A percentile compares a stretch with the other conserved stretches of the same genome.
These are phyloP conservation scores for Blepharisma japonicum DNA, from an alignment of 73 alveolate species.

Conservation along the genomic window DNA sequence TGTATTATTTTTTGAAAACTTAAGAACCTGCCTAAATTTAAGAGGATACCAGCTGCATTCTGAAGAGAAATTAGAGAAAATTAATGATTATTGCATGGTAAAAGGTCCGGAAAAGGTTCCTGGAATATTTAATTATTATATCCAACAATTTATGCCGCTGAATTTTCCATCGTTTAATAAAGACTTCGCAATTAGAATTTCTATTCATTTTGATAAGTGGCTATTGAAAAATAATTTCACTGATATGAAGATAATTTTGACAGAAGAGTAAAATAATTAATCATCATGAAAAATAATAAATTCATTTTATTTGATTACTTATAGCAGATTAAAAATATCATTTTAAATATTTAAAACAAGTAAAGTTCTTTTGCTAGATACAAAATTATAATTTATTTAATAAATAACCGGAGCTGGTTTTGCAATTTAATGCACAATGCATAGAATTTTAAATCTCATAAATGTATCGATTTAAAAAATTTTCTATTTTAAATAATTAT, in stretches of 20 bases:
- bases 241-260: not conserved
- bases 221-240: slow-evolving; percentile 39
- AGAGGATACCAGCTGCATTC: slow-evolving; percentile 69
- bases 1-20: slow-evolving; percentile 53
- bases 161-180: slow-evolving; percentile 36
- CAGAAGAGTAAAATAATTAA: too few species aligned
- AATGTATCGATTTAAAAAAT: too few species aligned
- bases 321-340: too few species aligned
- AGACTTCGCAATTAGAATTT: slow-evolving; percentile 38
- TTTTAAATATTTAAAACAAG: too few species aligned
- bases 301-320: too few species aligned
- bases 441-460: too few species aligned
- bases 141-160: slow-evolving; percentile 37
- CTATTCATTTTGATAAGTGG: slow-evolving; percentile 50
- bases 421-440: too few species aligned
- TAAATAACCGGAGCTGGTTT: too few species aligned
- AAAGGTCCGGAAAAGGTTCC: slow-evolving; percentile 40
- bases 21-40: slow-evolving; percentile 65
- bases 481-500: too few species aligned
- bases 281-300: too few species aligned
- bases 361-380: too few species aligned
- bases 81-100: slow-evolving; percentile 46
- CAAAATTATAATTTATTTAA: too few species aligned
- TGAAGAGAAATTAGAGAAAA: slow-evolving; percentile 44
- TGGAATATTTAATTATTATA: slow-evolving; percentile 40